Evolutionary conservation across 148 eudicot genomes (phyloP).

Genomic region (Pharnaceum exiguum): DNA sequence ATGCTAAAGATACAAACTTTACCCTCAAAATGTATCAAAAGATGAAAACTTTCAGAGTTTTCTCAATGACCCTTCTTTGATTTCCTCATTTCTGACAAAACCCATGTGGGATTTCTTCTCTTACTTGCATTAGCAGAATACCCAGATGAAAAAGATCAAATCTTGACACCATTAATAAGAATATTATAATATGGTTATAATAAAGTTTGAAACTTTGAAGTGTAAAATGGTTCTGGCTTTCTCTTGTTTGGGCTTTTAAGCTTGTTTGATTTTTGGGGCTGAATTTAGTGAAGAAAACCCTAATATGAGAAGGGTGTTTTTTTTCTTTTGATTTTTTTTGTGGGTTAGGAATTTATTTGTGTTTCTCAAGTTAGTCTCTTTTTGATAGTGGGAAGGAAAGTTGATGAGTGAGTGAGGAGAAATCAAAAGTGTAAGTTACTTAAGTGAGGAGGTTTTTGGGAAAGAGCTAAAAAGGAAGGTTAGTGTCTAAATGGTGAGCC

Average conservation of each 20-base stretch:
- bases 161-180: conserved; percentile 1
- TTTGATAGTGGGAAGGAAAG: conserved; percentile 1
- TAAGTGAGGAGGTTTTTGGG: not conserved
- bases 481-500: conserved; percentile 1
- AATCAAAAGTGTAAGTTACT: conserved; percentile 16
- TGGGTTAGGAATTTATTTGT: not conserved
- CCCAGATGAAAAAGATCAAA: conserved; percentile 17
- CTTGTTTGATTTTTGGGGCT: conserved; percentile 5
- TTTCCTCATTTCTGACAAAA: conserved; percentile 20
- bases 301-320: not conserved
- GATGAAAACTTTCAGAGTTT: not conserved
- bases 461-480: conserved; percentile 14
- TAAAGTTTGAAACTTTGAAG: conserved; percentile 2
- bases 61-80: conserved; percentile 10
- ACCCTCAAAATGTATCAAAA: not conserved
- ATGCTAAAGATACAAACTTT: conserved; percentile 11
- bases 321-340: not conserved
- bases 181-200: conserved; percentile 1
- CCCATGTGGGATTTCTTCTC: conserved; percentile 26
- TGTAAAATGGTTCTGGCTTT: not conserved
- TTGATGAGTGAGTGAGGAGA: not conserved
- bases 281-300: conserved; percentile 7
- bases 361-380: too few relatives aligned
- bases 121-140: conserved; percentile 15
- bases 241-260: conserved; percentile 4